Evolutionary conservation across 352 stramenopile genomes (phyloP), one percentile per base, ranked within the genome.

Genomic region (Thalassiosira hispida): DNA sequence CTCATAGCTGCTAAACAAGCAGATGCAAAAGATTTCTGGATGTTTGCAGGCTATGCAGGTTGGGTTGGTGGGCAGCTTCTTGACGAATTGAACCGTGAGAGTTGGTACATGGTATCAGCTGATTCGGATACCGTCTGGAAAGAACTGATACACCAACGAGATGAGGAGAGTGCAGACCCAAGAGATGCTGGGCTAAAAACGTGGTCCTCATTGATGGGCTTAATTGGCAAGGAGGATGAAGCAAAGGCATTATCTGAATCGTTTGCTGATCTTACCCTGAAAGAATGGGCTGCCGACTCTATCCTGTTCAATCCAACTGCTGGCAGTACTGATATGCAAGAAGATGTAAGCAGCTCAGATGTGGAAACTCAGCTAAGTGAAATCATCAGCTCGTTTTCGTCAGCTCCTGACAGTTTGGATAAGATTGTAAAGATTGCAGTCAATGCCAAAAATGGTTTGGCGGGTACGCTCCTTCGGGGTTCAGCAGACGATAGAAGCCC

Each of bases 221-320:
- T 77, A 25, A 63, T 91, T 44, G 84, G 81, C 5, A 71, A 60
- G 44, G 40, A 68, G 9, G 23, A 66, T 18, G 57, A 71, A 52
- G 53, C 74, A 27, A 47, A 29, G 40, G 9, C 16, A 22, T 33
- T 65, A 14, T 31, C 23, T 52, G 68, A 77, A 46, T 51, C 35
- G 14, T 90, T 90, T 81, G 59, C 69, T 44, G 85, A 91, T 57
- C 61, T 89, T 8, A 91, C 83, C 72, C 51, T 91, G 23, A 85
- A 85, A 46, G 77, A 85, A 65, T 91, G 82, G 85, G 78, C 68
- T 53, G 71, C 51, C 16, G 55, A 84, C 42, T 55, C 47, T 14
- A 70, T 88, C 8, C 12, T 84, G 11, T 83, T 82, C 46, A 55
- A 79, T 62, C 47, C 62, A 33, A 55, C 27, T 27, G 16, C 72